phyloP scores from a whole-genome alignment of 805 yeast genomes.

The Metschnikowia colocasiae region DNA sequence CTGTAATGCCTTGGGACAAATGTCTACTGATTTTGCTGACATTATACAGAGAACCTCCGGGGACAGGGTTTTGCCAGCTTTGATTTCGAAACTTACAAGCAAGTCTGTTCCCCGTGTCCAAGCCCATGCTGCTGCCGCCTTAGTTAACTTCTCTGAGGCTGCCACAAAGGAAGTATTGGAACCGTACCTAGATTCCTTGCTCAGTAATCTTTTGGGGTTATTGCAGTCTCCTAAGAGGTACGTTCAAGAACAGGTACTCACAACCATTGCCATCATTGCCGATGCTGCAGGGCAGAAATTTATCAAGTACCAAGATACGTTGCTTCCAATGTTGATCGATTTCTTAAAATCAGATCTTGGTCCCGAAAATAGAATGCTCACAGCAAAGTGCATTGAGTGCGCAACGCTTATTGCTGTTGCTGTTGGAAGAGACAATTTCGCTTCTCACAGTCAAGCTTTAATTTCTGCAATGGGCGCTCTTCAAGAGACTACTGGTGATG shows the following conservation, averaged over 20 bases:
- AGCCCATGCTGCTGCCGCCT: conserved; percentile 97
- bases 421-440: conserved; percentile 87
- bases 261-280: conserved; percentile 95
- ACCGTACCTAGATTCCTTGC: conserved; percentile 84
- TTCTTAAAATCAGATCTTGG: conserved; percentile 79
- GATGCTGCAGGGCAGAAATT: conserved; percentile 91
- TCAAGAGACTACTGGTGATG: conserved; percentile 54
- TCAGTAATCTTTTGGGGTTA: conserved; percentile 68
- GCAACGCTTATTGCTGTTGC: conserved; percentile 91
- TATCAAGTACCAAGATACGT: conserved; percentile 85
- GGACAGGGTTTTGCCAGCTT: conserved; percentile 76
- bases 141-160: conserved; percentile 91
- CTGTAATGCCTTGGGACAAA: conserved; percentile 95
- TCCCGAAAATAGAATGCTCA: conserved; percentile 69
- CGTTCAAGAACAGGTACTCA: conserved; percentile 95
- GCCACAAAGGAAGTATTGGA: conserved; percentile 84
- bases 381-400: conserved; percentile 94
- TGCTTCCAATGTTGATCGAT: conserved; percentile 83
- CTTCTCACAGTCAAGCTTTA: conserved; percentile 68
- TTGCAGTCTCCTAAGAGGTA: conserved; percentile 84
- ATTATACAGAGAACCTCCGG: conserved; percentile 79
- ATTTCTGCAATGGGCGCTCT: conserved; percentile 67
- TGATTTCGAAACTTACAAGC: conserved; percentile 72
- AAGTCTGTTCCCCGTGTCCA: conserved; percentile 87
- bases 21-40: conserved; percentile 94